Percentiles rank a stretch among this genome's conserved stretches.
Evolutionary conservation across 768 basidiomycete species (phyloP).

Genomic region (Mycena olivaceomarginata): DNA sequence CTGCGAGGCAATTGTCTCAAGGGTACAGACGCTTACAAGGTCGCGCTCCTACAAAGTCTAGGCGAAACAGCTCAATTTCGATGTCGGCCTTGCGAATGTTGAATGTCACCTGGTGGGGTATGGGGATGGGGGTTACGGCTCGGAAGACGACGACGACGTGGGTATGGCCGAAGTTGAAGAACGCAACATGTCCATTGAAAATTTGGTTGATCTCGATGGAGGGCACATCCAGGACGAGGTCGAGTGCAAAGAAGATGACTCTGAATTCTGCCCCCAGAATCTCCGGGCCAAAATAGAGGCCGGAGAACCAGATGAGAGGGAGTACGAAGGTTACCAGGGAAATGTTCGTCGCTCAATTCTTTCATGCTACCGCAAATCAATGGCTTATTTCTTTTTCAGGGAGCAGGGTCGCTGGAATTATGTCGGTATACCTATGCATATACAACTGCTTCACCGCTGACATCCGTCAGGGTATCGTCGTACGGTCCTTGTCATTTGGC

Average conservation of each 20-base stretch:
- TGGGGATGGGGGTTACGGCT: conserved; percentile 17
- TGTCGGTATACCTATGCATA: conserved; percentile 39
- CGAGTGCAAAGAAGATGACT: conserved; percentile 39
- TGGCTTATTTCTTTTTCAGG: conserved; percentile 36
- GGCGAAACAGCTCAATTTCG: conserved; percentile 53
- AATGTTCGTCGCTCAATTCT: conserved; percentile 46
- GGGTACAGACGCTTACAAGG: conserved; percentile 56
- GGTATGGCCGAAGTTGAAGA: conserved; percentile 26
- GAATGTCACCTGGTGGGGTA: conserved; percentile 42
- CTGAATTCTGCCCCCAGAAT: conserved; percentile 26
- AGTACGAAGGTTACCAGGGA: conserved; percentile 53
- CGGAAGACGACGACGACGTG: conserved; percentile 14
- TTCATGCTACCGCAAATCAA: neutral
- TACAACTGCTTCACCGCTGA: neutral
- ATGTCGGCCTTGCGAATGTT: conserved; percentile 53
- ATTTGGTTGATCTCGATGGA: conserved; percentile 27
- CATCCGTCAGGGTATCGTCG: conserved; percentile 26
- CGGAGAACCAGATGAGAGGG: conserved; percentile 45
- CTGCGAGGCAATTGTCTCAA: conserved; percentile 50
- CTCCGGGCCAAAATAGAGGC: conserved; percentile 39
- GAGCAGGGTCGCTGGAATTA: conserved; percentile 44
- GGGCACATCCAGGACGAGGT: conserved; percentile 26
- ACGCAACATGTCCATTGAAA: conserved; percentile 20
- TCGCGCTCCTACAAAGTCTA: conserved; percentile 50
- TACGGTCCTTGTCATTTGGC: conserved; percentile 30